Base-by-base conservation (phyloP, 2,329 filamentous ascomycete species). In the Daldinia sp. region DNA sequence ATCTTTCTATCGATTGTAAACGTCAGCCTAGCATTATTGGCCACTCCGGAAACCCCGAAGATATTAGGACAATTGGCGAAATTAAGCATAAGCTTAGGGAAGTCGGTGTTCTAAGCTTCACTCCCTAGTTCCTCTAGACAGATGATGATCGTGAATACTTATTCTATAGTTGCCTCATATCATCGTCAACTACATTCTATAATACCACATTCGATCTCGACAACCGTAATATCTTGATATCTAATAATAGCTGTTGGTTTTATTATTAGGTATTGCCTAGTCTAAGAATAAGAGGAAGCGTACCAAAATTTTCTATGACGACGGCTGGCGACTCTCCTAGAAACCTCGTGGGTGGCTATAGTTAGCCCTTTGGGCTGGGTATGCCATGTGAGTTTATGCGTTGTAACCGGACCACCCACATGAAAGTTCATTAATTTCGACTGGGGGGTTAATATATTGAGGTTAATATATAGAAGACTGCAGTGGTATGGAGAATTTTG, bases 401-500 rank as follows among this genome's bases (percentile, higher is more conserved):
- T 37, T 35, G 51, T 37, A 54, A 37, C 51, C 30, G 51, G 51
- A 30, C 20, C 33, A 54, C 18, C 51, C 51, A 30, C 51, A 5
- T 13, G 51, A 26, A 23, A 37, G 18, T 54, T 54, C 30, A 54
- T 54, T 54, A 35, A 54, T 37, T 33, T 33, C 1, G 26, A n/a
- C n/a, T 15, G 46, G 46, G 26, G 15, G 20, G 20, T 23, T 18
- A 33, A 51, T 54, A 39, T 54, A 37, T 26, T 15, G 33, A 13
- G 10, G 10, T 54, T 54, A 54, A 54, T 54, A n/a, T 54, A 54
- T 54, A 37, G 51, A 39, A 54, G 51, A 57, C n/a, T 15, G 39
- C 4, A 33, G 37, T 12, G 15, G 23, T 6, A 28, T 23, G 37
- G 44, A 39, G 3, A 46, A 46, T 20, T 13, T 20, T 30, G 7